A percentile compares a stretch with the other conserved stretches of the same genome.
Evolutionary conservation across 345 rosid genomes (phyloP).

Genomic region (Isatis tinctoria): DNA sequence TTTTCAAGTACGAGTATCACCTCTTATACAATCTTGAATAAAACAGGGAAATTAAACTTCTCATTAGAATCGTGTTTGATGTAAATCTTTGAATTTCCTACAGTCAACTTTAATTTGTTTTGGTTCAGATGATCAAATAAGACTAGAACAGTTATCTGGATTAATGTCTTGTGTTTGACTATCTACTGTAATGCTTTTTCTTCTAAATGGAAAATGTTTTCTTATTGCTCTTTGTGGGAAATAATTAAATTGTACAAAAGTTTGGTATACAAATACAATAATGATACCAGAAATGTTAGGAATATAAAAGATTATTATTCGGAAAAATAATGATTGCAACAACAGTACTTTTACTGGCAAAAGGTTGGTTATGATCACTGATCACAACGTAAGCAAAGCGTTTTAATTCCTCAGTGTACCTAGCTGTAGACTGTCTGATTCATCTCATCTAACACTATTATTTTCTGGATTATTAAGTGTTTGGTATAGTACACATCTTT

Average conservation of each 20-base stretch:
- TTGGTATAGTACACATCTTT: slow-evolving; percentile 15
- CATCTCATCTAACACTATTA: slow-evolving; percentile 26
- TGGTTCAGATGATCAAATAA: neutral
- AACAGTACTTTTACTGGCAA: slow-evolving; percentile 23
- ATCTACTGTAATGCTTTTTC: neutral
- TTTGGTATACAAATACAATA: slow-evolving; percentile 10
- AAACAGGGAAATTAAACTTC: neutral
- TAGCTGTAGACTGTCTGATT: slow-evolving; percentile 33
- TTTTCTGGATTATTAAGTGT: slow-evolving; percentile 25
- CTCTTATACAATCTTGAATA: neutral
- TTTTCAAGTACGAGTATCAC: neutral
- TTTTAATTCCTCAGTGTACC: slow-evolving; percentile 14
- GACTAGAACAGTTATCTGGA: neutral
- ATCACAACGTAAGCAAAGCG: slow-evolving; percentile 31
- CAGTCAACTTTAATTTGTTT: neutral
- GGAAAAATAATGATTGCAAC: slow-evolving; percentile 25
- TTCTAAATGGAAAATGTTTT: neutral
- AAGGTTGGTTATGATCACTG: slow-evolving; percentile 31
- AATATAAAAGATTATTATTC: neutral
- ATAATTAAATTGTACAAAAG: slow-evolving; percentile 6
- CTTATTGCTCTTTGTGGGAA: neutral
- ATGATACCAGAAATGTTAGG: slow-evolving; percentile 13
- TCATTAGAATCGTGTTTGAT: neutral
- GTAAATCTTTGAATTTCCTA: too few species aligned
- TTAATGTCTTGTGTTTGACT: neutral